Evolutionary conservation across 2,329 filamentous ascomycete genomes (phyloP), one percentile per base, ranked within the genome.

Genomic region (Hymenoscyphus scutula): DNA sequence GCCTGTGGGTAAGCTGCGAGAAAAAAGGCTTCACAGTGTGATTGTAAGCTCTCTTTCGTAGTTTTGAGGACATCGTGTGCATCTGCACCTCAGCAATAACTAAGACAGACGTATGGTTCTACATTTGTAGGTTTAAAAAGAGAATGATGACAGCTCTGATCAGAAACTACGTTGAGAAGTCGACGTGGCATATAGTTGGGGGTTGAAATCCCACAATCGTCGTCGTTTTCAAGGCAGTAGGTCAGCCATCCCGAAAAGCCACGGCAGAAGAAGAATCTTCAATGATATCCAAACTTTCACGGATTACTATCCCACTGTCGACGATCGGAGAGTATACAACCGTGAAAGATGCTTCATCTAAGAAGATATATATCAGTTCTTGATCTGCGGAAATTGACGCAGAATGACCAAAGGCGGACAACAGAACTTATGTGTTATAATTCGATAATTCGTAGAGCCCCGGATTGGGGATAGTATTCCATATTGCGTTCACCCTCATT

Each of bases 61-160:
- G 56, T 62, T 32, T 54, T 59, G 3, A 62, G 25, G 5, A 62
- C 23, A 51, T 45, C 51, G 10, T 29, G 7, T 23, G 19, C n/a
- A 34, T 62, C 56, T 13, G 32, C n/a, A 1, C 61, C 60, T 48
- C 61, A 59, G 56, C 61, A 62, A 25, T 62, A 62, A 48, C 61
- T 62, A 2, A 62, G 48, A 34, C 61, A 62, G 19, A 55, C 56
- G 27, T 62, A 62, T 23, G 30, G 41, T 3, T 23, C 45, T 19
- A 34, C 11, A 56, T 29, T 30, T 2, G 6, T 48, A 29, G 61
- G 56, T 17, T 62, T 51, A 29, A 56, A 62, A 27, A 62, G 56
- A 41, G 59, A 59, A 32, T 56, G 61, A 11, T 45, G 23, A 1
- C 4, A 27, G 15, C 7, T 30, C 27, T 56, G 27, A 13, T 25